phyloP scores from a whole-genome alignment of 768 basidiomycete species.

The Mrakia hoshinonis region DNA sequence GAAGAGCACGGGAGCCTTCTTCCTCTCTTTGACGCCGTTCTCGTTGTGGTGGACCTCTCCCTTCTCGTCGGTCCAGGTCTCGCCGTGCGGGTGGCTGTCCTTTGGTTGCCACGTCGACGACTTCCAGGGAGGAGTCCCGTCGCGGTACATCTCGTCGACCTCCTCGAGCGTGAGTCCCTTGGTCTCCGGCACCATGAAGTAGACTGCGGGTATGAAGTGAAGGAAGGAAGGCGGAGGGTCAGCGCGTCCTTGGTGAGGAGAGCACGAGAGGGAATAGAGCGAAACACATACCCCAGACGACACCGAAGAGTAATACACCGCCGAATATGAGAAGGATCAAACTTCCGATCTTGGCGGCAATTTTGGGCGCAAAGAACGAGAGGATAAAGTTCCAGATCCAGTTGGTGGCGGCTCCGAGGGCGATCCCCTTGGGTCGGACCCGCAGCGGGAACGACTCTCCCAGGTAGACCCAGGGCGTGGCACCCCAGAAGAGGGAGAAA shows the following conservation, averaged over 20 bases:
- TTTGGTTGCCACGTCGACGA: slow-evolving; percentile 54
- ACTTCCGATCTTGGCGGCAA: slow-evolving; percentile 52
- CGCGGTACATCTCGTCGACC: slow-evolving; percentile 55
- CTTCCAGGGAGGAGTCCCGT: slow-evolving; percentile 54
- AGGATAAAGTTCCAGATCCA: slow-evolving; percentile 51
- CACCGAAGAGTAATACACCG: slow-evolving; percentile 61
- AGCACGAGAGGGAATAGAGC: background rate
- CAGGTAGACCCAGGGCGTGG: slow-evolving; percentile 31
- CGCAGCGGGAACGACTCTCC: slow-evolving; percentile 69
- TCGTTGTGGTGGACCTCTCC: slow-evolving; percentile 18
- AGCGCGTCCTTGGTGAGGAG: background rate
- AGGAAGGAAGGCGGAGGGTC: no score
- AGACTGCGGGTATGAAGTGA: no score
- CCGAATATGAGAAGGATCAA: slow-evolving; percentile 69
- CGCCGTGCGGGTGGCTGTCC: slow-evolving; percentile 27
- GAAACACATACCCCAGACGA: slow-evolving; percentile 46
- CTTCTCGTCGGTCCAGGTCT: slow-evolving; percentile 22
- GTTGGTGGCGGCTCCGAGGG: slow-evolving; percentile 58
- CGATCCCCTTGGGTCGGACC: slow-evolving; percentile 67
- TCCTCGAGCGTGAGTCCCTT: slow-evolving; percentile 68
- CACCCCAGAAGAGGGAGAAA: slow-evolving; percentile 62
- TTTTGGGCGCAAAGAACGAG: slow-evolving; percentile 58
- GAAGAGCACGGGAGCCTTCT: slow-evolving; percentile 12
- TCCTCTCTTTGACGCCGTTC: background rate
- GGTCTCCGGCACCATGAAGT: slow-evolving; percentile 58